These are phyloP conservation scores for Remersonia thermophila DNA, from an alignment of 2,329 filamentous ascomycete genomes.

Conservation along the genomic window DNA sequence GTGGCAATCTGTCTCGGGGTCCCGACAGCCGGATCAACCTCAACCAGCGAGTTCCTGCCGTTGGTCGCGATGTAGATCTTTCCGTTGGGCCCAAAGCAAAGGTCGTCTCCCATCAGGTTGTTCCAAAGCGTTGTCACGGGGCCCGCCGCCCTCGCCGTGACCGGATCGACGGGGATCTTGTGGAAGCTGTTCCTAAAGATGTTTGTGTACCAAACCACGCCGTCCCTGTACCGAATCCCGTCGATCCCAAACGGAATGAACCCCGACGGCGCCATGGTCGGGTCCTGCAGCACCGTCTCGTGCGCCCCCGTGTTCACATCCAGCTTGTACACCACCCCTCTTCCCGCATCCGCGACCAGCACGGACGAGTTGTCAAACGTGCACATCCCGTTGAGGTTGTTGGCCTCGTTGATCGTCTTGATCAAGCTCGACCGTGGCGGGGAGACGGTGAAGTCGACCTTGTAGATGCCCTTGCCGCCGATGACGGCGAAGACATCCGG, in stretches of 20 bases:
- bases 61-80: slow-evolving; percentile 23
- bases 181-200: slow-evolving; percentile 25
- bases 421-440: slow-evolving; percentile 18
- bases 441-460: slow-evolving; percentile 19
- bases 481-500: slow-evolving; percentile 22
- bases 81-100: slow-evolving; percentile 22
- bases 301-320: slow-evolving; percentile 19
- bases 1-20: slow-evolving; percentile 18
- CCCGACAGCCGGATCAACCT: slow-evolving; percentile 20
- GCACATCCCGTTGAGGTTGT: slow-evolving; percentile 22
- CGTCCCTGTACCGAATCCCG: slow-evolving; percentile 21
- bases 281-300: slow-evolving; percentile 16
- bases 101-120: slow-evolving; percentile 23
- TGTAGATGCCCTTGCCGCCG: slow-evolving; percentile 22
- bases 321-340: slow-evolving; percentile 20
- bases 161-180: slow-evolving; percentile 20
- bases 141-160: slow-evolving; percentile 18
- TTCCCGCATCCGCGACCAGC: slow-evolving; percentile 21
- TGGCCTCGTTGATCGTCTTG: slow-evolving; percentile 20
- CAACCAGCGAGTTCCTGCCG: slow-evolving; percentile 20
- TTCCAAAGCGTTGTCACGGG: slow-evolving; percentile 20
- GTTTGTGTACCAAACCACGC: slow-evolving; percentile 24
- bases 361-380: slow-evolving; percentile 21
- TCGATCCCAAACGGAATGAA: slow-evolving; percentile 24
- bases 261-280: slow-evolving; percentile 21